phyloP scores from a whole-genome alignment of 768 basidiomycete species.

The Auricularia heimuer region DNA sequence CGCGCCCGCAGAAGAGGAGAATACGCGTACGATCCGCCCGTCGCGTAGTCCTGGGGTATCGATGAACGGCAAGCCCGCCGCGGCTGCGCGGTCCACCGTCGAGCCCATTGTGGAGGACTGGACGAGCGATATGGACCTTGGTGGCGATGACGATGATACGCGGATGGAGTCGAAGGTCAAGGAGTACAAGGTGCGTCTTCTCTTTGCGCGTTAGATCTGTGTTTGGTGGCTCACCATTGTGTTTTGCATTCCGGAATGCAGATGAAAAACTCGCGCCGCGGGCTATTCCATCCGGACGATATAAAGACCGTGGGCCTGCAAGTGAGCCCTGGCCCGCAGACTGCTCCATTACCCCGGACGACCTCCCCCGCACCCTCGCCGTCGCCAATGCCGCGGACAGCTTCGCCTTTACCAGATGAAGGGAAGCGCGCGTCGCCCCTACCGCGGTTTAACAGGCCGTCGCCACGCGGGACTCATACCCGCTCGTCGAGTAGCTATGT shows the following conservation, averaged over 20 bases:
- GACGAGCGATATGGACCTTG: neutral
- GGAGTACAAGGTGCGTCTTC: constrained; percentile 58
- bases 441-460: neutral
- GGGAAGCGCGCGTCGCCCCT: neutral
- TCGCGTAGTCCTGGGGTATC: constrained; percentile 45
- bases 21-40: constrained; percentile 72
- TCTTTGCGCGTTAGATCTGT: no score
- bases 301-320: constrained; percentile 64
- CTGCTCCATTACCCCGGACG: constrained; percentile 49
- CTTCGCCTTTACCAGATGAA: no score
- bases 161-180: constrained; percentile 69
- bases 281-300: constrained; percentile 83
- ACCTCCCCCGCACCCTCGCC: neutral
- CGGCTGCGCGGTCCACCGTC: constrained; percentile 52
- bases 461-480: constrained; percentile 32
- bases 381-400: neutral
- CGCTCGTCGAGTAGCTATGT: constrained; percentile 42
- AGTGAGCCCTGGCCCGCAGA: constrained; percentile 42
- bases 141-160: constrained; percentile 47
- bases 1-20: constrained; percentile 40
- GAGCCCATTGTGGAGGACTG: constrained; percentile 74
- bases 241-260: constrained; percentile 11
- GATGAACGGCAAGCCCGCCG: constrained; percentile 23
- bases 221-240: no score
- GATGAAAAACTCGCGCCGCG: constrained; percentile 69